These are phyloP conservation scores for Aureobasidium namibiae DNA, from an alignment of 2,329 filamentous ascomycete species.

Conservation along the genomic window DNA sequence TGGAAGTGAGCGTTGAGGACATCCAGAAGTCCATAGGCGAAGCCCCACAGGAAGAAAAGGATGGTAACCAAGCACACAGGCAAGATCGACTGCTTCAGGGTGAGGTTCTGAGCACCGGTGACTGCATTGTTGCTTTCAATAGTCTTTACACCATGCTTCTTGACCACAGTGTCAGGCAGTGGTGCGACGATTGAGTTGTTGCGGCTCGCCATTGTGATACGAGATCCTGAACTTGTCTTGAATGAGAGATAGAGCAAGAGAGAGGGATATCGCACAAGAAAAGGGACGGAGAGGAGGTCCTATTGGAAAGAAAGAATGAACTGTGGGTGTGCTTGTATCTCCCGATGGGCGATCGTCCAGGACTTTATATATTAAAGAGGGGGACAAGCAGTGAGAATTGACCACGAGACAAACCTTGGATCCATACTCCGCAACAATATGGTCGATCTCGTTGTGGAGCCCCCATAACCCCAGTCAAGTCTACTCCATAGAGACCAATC, in stretches of 20 bases:
- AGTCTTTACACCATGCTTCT: slow-evolving; percentile 4
- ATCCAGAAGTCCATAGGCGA: slow-evolving; percentile 50
- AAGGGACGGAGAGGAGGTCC: neutral
- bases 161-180: neutral
- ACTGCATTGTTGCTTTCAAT: slow-evolving; percentile 10
- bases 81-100: slow-evolving; percentile 56
- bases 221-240: neutral
- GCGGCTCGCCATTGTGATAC: neutral
- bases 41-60: slow-evolving; percentile 58
- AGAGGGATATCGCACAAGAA: neutral
- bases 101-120: slow-evolving; percentile 32
- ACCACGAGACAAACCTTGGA: neutral
- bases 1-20: slow-evolving; percentile 45
- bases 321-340: neutral
- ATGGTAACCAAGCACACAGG: slow-evolving; percentile 59
- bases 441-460: slow-evolving; percentile 8
- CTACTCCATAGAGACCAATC: neutral
- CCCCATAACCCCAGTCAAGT: neutral
- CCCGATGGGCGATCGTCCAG: neutral
- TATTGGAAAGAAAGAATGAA: neutral
- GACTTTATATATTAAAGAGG: slow-evolving; percentile 7
- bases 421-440: neutral
- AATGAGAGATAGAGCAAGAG: neutral
- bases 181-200: slow-evolving; percentile 7
- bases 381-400: neutral